These are phyloP conservation scores for Oldenlandia corymbosa DNA, from an alignment of 257 asterid species.

Conservation along the genomic window DNA sequence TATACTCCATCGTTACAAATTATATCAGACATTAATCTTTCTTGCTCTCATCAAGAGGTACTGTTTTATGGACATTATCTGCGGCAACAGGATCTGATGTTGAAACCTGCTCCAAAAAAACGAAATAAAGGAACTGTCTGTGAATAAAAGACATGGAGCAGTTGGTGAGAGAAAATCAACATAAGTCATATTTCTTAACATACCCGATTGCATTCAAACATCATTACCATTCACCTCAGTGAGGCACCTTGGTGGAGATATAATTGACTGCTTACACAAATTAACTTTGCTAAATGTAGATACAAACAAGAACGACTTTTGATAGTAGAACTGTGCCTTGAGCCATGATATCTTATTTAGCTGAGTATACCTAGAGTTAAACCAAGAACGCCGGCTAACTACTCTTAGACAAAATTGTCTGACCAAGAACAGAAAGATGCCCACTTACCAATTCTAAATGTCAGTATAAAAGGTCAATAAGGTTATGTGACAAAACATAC, in stretches of 20 bases:
- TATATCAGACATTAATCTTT: constrained; percentile 33
- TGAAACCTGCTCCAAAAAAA: constrained; percentile 35
- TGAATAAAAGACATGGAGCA: not conserved
- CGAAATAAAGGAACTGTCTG: constrained; percentile 2
- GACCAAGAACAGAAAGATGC: not conserved
- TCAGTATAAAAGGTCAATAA: not conserved
- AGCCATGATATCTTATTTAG: not conserved
- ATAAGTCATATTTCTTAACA: not conserved
- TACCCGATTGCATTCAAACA: not conserved
- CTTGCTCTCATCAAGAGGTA: constrained; percentile 39
- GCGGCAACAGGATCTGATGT: constrained; percentile 27
- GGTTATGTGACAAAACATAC: not conserved
- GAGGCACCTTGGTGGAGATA: not conserved
- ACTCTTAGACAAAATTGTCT: not conserved
- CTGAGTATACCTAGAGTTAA: not conserved
- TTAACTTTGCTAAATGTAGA: not conserved
- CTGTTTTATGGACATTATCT: constrained; percentile 34
- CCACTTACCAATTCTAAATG: not conserved
- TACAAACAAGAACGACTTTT: not conserved
- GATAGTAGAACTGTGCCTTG: not conserved
- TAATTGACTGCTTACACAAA: not conserved
- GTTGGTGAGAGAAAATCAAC: not conserved
- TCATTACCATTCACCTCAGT: no score
- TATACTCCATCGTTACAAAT: constrained; percentile 3
- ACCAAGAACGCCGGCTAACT: not conserved